Evolutionary conservation across 176 grass and related monocot species (phyloP), one percentile per base, ranked within the genome.

Genomic region (Poa annua): DNA sequence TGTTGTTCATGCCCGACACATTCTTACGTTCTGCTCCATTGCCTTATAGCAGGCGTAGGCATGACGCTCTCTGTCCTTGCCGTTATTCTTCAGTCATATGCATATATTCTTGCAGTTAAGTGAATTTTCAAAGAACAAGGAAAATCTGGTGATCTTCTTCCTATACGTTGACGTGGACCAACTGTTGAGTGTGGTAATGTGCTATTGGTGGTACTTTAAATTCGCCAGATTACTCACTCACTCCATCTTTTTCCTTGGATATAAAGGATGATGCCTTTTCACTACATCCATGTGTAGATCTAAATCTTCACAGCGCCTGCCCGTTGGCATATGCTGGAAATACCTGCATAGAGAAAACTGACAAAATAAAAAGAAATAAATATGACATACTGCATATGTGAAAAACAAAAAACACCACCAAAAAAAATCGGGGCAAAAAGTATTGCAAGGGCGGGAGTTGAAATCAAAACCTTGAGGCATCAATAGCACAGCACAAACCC

Each of bases 41-140:
- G 47, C 47, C 25, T 74, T 74, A 74, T 60, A n/a, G 71, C 47
- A 74, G 71, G 71, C n/a, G n/a, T n/a, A 52, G 52, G 71, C 52
- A 42, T 14, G 64, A 32, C 34, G 71, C 16, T n/a, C 59, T 71
- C 26, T 42, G 65, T 54, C 86, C 80, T 88, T 54, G 74, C 54
- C 34, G 33, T 44, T 69, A 63, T 36, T 88, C 52, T 71, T 17
- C 71, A 83, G 12, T 4, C 20, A 7, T 44, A 47, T 78, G 65
- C 20, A 16, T 51, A 54, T 77, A 21, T 61, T 87, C 52, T 87
- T 26, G 38, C 20, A 8, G 6, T 82, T 59, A 50, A 57, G 7
- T n/a, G 5, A 45, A 54, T 66, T 33, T 33, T 21, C 5, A 24
- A 44, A 71, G 38, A 16, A 71, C 14, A 50, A 66, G 35, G 21